Base-by-base conservation (phyloP, 1,139 yeast species). In the Diutina sp. region DNA sequence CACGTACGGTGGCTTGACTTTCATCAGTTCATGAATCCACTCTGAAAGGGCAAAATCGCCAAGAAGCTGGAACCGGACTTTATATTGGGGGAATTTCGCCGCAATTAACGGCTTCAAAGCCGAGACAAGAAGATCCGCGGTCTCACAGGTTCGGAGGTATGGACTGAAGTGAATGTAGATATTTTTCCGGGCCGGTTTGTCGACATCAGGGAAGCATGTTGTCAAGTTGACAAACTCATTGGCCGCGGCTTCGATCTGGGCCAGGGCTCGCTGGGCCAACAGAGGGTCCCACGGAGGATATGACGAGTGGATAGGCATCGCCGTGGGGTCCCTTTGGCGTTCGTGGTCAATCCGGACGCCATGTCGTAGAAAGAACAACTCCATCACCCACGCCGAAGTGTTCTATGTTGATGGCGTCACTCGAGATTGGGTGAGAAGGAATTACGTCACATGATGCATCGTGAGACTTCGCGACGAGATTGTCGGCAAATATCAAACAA, bases 41-140 rank as follows among this genome's bases (percentile, higher is more conserved):
- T 76, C 80, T 55, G 76, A 71, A 45, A 76, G 65, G 14, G 80
- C 80, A 67, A 76, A 76, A 62, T 76, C 80, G 2, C 79, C 77
- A 55, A 76, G 62, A 41, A 76, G 65, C 59, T 73, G 80, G 63
- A 70, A 74, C 60, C 76, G 62, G 30, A 73, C 61, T 61, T 72
- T 73, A 58, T 68, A 69, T 53, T 69, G 63, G 21, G 77, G 77
- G 59, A 60, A 69, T 58, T 61, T 61, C 16, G 62, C 61, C 30
- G 60, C 62, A 14, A 73, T 58, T 52, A 61, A 57, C 32, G 64
- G 60, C 60, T 69, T 70, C 57, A 76, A 63, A 47, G 66, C 64
- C 16, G 74, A 65, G 55, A 74, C 66, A 51, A 76, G 59, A 30
- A 75, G 56, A 61, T 76, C 80, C 1, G 80, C 80, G 12, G 77